These are phyloP conservation scores for Yarrowia keelungensis DNA, from an alignment of 805 yeast genomes.

Conservation along the genomic window DNA sequence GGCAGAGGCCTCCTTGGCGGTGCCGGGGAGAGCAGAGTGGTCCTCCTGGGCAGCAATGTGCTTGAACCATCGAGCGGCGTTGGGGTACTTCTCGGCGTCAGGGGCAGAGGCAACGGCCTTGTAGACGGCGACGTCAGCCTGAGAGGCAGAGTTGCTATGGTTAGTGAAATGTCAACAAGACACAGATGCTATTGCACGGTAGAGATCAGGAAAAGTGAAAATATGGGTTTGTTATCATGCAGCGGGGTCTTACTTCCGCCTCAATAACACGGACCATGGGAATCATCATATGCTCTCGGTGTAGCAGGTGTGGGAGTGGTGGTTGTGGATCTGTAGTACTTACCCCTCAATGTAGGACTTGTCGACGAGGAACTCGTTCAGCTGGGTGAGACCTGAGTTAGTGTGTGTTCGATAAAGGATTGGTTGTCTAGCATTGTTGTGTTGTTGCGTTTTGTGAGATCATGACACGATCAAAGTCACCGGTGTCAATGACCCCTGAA, in stretches of 20 bases:
- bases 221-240: constrained; percentile 38
- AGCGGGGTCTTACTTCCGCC: constrained; percentile 40
- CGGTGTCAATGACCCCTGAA: too few species aligned
- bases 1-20: constrained; percentile 56
- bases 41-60: constrained; percentile 93
- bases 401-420: neutral
- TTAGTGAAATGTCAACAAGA: neutral
- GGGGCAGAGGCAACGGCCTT: constrained; percentile 70
- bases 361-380: constrained; percentile 87
- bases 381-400: constrained; percentile 61
- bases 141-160: constrained; percentile 67
- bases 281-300: constrained; percentile 25
- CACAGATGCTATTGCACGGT: neutral
- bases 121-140: constrained; percentile 94
- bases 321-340: constrained; percentile 52
- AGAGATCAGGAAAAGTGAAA: constrained; percentile 35
- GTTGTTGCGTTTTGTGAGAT: neutral
- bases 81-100: constrained; percentile 79
- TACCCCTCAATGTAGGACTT: constrained; percentile 97
- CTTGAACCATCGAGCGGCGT: constrained; percentile 97
- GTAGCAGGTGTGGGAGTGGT: neutral
- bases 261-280: constrained; percentile 40
- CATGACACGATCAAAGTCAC: too few species aligned
- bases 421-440: neutral
- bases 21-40: constrained; percentile 78